Conservation (phyloP, 2,329 filamentous ascomycete genomes). For the Gliomastix tumulicola region DNA sequence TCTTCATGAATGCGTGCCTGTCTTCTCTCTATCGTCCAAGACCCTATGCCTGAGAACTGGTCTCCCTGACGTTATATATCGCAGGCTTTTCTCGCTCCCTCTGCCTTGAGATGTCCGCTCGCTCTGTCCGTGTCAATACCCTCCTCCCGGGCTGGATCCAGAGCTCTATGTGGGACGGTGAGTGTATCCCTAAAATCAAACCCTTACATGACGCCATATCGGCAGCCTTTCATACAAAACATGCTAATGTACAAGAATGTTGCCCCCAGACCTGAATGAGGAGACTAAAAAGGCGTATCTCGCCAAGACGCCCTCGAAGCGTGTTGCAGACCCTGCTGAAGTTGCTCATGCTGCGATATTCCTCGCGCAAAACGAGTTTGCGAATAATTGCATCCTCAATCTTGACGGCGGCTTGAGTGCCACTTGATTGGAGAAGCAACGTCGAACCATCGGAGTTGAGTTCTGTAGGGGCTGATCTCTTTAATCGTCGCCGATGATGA, state of each 20-base stretch:
- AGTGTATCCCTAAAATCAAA: neutral
- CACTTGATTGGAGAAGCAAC: too few relatives aligned
- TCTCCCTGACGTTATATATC: too few relatives aligned
- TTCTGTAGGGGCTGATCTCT: conserved; percentile 1
- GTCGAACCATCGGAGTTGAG: too few relatives aligned
- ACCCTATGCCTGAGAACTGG: too few relatives aligned
- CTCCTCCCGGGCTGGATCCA: conserved; percentile 79
- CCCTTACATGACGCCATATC: neutral
- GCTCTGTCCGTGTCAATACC: conserved; percentile 68
- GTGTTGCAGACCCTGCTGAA: conserved; percentile 63
- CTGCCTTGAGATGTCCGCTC: conserved; percentile 52
- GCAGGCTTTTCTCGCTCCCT: conserved; percentile 64
- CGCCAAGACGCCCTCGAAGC: conserved; percentile 52
- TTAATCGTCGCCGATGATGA: conserved; percentile 61
- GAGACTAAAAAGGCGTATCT: conserved; percentile 29
- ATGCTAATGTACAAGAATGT: conserved; percentile 31
- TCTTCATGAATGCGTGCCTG: neutral
- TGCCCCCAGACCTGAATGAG: conserved; percentile 24
- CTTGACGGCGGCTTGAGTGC: conserved; percentile 80
- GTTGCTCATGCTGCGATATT: conserved; percentile 79
- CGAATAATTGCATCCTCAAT: conserved; percentile 81
- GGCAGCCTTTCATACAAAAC: conserved; percentile 4
- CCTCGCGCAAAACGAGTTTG: conserved; percentile 70
- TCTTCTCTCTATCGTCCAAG: neutral
- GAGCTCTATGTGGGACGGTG: conserved; percentile 72